Evolutionary conservation across 257 asterid species (phyloP), one percentile per base, ranked within the genome.

Genomic region (Jaltomata sinuosa): DNA sequence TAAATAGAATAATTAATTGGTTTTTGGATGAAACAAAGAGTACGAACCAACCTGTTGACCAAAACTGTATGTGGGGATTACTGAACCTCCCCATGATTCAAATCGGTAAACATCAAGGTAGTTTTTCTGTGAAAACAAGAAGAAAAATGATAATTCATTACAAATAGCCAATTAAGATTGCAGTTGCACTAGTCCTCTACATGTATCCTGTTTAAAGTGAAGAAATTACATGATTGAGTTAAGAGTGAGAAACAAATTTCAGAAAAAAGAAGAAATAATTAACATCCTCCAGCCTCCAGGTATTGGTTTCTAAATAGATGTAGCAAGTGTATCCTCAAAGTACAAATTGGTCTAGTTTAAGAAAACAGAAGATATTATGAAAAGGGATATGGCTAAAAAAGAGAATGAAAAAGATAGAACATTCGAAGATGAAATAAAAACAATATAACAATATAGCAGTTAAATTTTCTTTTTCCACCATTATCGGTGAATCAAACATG

Each of bases 21-120:
- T 47, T 29, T 40, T 45, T 25, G 38, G 61, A 47, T 47, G 27
- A 27, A 77, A 49, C 42, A 27, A 49, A 77, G 80, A 42, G 49
- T 47, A 50, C 7, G 64, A 83, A 68, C 82, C 84, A 84, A 96
- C 99, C 98, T 94, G 97, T 87, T 94, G 97, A 83, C 95, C 96
- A 49, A 65, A 81, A 85, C 83, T 87, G 91, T 94, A 96, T 21
- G 93, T 86, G 18, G 99, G 99, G 87, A 96, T 93, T 90, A 96
- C 65, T 31, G 97, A 93, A 87, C 93, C 98, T 77, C 98, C 98
- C 99, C 99, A 96, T 83, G 97, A 85, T 88, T 96, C 99, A 91
- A 89, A 96, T 31, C 91, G 89, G 88, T 96, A 96, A 31, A 96
- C 93, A 79, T 96, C 99, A 93, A 96, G 85, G 93, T 96, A 96